Percentiles rank a stretch among this genome's conserved stretches.
Conservation (phyloP, 176 grass and related monocot genomes). For the Avena insularis region DNA sequence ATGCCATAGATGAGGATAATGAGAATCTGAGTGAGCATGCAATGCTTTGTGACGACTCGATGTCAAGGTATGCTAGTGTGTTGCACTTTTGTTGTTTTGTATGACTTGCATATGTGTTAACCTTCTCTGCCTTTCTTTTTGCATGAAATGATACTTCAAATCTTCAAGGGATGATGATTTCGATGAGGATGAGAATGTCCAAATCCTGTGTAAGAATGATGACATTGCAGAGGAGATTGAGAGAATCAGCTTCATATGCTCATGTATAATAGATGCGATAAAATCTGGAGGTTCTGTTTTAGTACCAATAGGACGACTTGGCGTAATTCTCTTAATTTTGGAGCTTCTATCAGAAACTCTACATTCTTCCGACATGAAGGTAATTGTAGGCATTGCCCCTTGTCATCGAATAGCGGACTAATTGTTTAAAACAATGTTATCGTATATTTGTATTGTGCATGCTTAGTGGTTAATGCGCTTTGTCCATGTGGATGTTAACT, state of each 20-base stretch:
- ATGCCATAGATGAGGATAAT: slow-evolving; percentile 53
- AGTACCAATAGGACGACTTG: slow-evolving; percentile 67
- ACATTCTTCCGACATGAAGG: slow-evolving; percentile 63
- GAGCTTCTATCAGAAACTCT: slow-evolving; percentile 67
- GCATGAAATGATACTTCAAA: slow-evolving; percentile 11
- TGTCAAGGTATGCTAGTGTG: slow-evolving; percentile 45
- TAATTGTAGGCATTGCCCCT: slow-evolving; percentile 38
- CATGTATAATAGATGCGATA: slow-evolving; percentile 72
- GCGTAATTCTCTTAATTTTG: slow-evolving; percentile 65
- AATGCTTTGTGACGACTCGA: slow-evolving; percentile 35
- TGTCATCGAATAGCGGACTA: neutral
- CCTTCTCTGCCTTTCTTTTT: slow-evolving; percentile 20
- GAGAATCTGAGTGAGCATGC: slow-evolving; percentile 39
- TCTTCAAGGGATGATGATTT: slow-evolving; percentile 46
- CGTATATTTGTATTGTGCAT: neutral
- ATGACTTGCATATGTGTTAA: neutral
- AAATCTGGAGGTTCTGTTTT: slow-evolving; percentile 86
- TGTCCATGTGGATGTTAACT: slow-evolving; percentile 19
- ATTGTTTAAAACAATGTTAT: neutral
- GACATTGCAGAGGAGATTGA: slow-evolving; percentile 79
- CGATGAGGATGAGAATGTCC: slow-evolving; percentile 45
- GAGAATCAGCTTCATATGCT: slow-evolving; percentile 81
- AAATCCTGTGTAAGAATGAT: slow-evolving; percentile 59
- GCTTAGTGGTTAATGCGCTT: slow-evolving; percentile 1
- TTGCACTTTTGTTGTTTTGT: slow-evolving; percentile 7